Percentiles rank a stretch among this genome's conserved stretches.
Evolutionary conservation across 2,329 filamentous ascomycete genomes (phyloP).

Genomic region (Penicillium sp.): DNA sequence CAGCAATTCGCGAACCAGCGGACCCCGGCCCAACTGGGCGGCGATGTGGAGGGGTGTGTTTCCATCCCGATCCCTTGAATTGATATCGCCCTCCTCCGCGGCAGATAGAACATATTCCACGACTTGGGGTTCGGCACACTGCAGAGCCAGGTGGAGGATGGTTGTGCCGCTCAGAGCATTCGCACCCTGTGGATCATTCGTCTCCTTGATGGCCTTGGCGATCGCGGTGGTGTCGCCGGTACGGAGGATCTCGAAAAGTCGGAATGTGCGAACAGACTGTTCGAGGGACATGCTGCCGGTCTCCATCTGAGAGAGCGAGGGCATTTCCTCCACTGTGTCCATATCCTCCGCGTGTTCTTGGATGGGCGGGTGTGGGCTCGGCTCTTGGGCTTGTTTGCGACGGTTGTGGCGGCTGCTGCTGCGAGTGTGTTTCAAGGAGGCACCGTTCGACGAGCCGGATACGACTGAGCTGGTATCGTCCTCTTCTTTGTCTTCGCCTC

Average conservation of each 20-base stretch:
- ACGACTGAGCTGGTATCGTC: slow-evolving; percentile 29
- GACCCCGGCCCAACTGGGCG: slow-evolving; percentile 74
- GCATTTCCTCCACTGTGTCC: slow-evolving; percentile 34
- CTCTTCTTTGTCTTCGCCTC: slow-evolving; percentile 41
- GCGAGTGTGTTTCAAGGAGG: slow-evolving; percentile 32
- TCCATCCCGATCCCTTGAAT: slow-evolving; percentile 86
- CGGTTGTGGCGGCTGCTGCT: slow-evolving; percentile 32
- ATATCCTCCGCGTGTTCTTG: slow-evolving; percentile 30
- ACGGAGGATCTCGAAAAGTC: slow-evolving; percentile 87
- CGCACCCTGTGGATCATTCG: slow-evolving; percentile 52
- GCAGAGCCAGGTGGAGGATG: slow-evolving; percentile 88
- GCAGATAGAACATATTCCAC: slow-evolving; percentile 90
- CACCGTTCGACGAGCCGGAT: slow-evolving; percentile 29
- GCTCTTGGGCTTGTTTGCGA: slow-evolving; percentile 31
- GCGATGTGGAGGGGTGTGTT: slow-evolving; percentile 93
- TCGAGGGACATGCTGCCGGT: slow-evolving; percentile 65
- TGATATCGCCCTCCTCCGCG: slow-evolving; percentile 75
- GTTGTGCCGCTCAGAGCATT: slow-evolving; percentile 68
- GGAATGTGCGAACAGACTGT: slow-evolving; percentile 91
- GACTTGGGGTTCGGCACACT: slow-evolving; percentile 89
- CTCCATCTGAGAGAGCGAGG: slow-evolving; percentile 34
- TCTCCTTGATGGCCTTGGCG: slow-evolving; percentile 73
- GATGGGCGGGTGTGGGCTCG: slow-evolving; percentile 17
- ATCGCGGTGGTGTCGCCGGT: slow-evolving; percentile 90
- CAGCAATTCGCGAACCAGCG: slow-evolving; percentile 80